Conservation (phyloP, 75 land plant genomes). For the Cunninghamia lanceolata region DNA sequence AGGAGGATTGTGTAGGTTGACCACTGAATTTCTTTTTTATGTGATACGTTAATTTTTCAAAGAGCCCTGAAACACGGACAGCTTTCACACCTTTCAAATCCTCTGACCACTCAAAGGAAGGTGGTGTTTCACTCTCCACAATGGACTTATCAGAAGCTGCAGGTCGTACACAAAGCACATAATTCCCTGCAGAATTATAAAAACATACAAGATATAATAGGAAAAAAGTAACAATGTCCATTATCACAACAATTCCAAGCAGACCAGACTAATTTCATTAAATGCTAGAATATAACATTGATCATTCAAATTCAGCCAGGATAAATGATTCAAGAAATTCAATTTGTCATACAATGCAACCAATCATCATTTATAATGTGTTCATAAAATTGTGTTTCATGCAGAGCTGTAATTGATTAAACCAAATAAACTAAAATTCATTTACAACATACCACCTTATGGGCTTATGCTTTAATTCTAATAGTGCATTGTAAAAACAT, state of each 20-base stretch:
- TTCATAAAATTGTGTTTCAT: not conserved
- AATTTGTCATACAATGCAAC: not conserved
- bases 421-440: not conserved
- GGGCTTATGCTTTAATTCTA: too few relatives aligned
- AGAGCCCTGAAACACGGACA: constrained; percentile 60
- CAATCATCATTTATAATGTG: not conserved
- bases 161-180: constrained; percentile 80
- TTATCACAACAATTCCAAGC: not conserved
- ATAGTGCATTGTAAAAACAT: too few relatives aligned
- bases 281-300: constrained; percentile 2
- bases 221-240: not conserved
- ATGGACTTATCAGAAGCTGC: constrained; percentile 13
- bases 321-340: not conserved
- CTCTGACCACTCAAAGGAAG: constrained; percentile 81
- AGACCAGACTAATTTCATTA: not conserved
- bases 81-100: constrained; percentile 86
- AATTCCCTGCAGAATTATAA: constrained; percentile 64
- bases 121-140: constrained; percentile 1
- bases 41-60: constrained; percentile 68
- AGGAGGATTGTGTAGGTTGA: constrained; percentile 35
- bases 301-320: not conserved
- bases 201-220: not conserved
- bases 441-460: not conserved
- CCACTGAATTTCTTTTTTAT: constrained; percentile 56
- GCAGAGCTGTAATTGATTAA: not conserved